These are phyloP conservation scores for Suillus paluster DNA, from an alignment of 768 basidiomycete species.

Conservation along the genomic window DNA sequence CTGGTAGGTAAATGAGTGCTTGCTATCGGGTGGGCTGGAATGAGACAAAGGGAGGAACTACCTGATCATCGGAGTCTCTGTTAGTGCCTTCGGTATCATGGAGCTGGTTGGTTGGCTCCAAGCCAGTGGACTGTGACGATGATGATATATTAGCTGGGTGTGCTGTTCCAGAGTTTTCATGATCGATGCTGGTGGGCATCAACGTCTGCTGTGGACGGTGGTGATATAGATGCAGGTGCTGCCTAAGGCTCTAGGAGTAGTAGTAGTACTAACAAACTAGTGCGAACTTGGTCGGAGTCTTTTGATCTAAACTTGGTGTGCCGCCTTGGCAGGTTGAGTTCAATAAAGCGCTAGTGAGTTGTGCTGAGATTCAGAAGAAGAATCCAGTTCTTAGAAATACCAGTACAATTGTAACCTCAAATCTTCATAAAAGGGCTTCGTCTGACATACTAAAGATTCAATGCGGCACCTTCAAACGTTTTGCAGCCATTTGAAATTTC, in stretches of 20 bases:
- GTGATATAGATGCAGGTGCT: not conserved
- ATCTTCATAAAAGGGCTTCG: too few relatives aligned
- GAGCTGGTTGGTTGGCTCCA: conserved; percentile 27
- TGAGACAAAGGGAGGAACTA: conserved; percentile 14
- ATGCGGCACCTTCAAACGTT: too few relatives aligned
- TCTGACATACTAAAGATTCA: too few relatives aligned
- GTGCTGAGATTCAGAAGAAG: too few relatives aligned
- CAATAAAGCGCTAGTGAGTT: too few relatives aligned
- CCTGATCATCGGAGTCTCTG: conserved; percentile 34
- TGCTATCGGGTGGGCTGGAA: not conserved
- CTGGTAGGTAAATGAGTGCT: conserved; percentile 39
- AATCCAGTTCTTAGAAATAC: too few relatives aligned
- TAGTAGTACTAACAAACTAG: not conserved
- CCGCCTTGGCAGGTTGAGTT: too few relatives aligned
- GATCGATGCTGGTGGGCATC: conserved; percentile 36
- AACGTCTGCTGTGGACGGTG: conserved; percentile 7
- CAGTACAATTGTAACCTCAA: too few relatives aligned
- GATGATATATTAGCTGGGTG: conserved; percentile 33
- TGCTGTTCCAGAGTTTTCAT: conserved; percentile 26
- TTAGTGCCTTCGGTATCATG: conserved; percentile 27
- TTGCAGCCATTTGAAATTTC: too few relatives aligned
- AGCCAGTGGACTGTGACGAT: conserved; percentile 33
- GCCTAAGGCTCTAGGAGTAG: not conserved
- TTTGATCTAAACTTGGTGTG: too few relatives aligned
- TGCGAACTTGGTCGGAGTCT: too few relatives aligned